Evolutionary conservation across 1,139 yeast genomes (phyloP).

Genomic region (Yamadazyma membranifaciens): DNA sequence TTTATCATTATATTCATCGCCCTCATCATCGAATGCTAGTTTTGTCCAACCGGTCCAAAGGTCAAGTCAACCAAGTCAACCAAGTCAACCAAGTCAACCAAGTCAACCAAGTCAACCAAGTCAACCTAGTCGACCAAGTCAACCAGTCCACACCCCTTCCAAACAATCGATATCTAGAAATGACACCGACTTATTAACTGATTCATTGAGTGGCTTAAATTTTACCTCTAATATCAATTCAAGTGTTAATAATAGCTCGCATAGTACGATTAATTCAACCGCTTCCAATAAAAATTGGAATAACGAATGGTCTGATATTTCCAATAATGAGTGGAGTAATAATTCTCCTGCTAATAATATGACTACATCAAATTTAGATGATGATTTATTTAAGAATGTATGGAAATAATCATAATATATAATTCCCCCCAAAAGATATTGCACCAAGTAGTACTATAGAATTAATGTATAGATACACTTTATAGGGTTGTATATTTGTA

Average conservation of each 20-base stretch:
- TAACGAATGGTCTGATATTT: slow-evolving; percentile 39
- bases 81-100: slow-evolving; percentile 9
- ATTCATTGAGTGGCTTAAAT: slow-evolving; percentile 6
- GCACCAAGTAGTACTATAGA: too few species aligned
- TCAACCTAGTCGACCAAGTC: slow-evolving; percentile 8
- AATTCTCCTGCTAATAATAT: slow-evolving; percentile 16
- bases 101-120: slow-evolving; percentile 9
- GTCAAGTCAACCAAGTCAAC: slow-evolving; percentile 3
- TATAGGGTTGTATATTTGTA: too few species aligned
- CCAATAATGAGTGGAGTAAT: slow-evolving; percentile 11
- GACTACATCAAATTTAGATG: slow-evolving; percentile 28
- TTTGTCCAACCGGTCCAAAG: slow-evolving; percentile 26
- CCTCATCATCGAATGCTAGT: slow-evolving; percentile 43
- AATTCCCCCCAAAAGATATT: not conserved
- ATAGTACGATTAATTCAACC: slow-evolving; percentile 4
- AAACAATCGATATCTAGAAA: slow-evolving; percentile 36
- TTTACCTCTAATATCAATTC: not conserved
- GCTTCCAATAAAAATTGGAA: slow-evolving; percentile 21
- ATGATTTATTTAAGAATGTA: slow-evolving; percentile 52
- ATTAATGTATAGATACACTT: too few species aligned
- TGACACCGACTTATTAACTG: slow-evolving; percentile 15
- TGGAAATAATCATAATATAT: slow-evolving; percentile 40
- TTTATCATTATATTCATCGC: slow-evolving; percentile 80
- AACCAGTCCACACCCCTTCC: slow-evolving; percentile 16
- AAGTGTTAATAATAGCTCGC: slow-evolving; percentile 8